These are phyloP conservation scores for Rhodosporidiobolus sp. DNA, from an alignment of 768 basidiomycete genomes.

Conservation along the genomic window DNA sequence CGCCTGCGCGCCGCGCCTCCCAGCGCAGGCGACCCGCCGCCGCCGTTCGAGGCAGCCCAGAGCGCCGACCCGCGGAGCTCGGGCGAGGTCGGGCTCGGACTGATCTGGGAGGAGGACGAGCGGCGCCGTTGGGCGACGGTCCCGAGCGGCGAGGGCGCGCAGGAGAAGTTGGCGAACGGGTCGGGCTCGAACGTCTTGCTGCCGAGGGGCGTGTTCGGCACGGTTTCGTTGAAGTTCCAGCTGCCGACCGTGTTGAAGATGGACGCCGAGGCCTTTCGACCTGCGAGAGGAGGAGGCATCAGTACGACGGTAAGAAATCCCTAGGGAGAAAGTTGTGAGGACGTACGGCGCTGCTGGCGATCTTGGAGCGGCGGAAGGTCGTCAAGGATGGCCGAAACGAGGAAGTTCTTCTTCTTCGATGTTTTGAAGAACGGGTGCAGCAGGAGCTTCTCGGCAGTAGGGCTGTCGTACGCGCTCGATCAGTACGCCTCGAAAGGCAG, in stretches of 20 bases:
- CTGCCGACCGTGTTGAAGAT: conserved; percentile 13
- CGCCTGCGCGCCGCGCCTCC: not conserved
- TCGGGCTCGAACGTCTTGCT: conserved; percentile 2
- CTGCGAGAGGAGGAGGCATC: not conserved
- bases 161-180: conserved; percentile 29
- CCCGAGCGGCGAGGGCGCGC: conserved; percentile 24
- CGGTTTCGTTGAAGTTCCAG: conserved; percentile 36
- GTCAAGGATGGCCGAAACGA: conserved; percentile 68
- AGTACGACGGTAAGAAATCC: not conserved
- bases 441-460: conserved; percentile 72
- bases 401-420: conserved; percentile 73
- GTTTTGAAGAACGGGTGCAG: conserved; percentile 72
- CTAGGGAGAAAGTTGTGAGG: not conserved
- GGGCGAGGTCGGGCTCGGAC: not conserved
- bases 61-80: not conserved
- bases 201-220: conserved; percentile 2
- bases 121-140: not conserved
- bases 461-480: conserved; percentile 53
- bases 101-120: not conserved
- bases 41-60: not conserved
- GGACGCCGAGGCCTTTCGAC: not conserved
- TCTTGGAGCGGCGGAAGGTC: conserved; percentile 41
- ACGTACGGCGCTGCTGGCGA: conserved; percentile 38
- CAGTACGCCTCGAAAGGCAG: no score
- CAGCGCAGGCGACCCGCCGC: not conserved